Evolutionary conservation across 2,329 filamentous ascomycete species (phyloP).

Genomic region (Colletotrichum sp.): DNA sequence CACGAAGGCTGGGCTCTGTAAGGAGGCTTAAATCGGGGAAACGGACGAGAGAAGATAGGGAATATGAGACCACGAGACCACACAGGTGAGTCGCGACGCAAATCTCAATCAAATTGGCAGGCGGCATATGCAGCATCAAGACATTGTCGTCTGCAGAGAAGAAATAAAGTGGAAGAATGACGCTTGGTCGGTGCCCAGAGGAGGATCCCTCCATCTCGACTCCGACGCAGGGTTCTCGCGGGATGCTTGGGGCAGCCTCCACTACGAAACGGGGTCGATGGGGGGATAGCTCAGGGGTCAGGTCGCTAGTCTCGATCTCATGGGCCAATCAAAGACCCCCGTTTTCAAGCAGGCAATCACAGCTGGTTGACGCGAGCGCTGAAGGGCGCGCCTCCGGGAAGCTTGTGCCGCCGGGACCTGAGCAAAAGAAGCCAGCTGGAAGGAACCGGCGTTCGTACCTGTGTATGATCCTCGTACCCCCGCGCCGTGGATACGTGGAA

Average conservation of each 20-base stretch:
- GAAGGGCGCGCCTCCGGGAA: not conserved
- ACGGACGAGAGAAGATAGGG: not conserved
- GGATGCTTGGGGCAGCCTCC: not conserved
- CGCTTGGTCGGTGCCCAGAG: not conserved
- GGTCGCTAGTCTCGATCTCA: not conserved
- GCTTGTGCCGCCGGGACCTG: not conserved
- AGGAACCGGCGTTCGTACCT: not conserved
- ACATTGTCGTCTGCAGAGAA: not conserved
- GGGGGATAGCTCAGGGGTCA: not conserved
- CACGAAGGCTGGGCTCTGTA: not conserved
- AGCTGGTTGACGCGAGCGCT: not conserved
- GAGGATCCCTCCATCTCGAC: not conserved
- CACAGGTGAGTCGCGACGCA: not conserved
- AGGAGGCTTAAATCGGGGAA: not conserved
- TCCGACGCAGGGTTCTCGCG: not conserved
- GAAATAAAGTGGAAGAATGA: not conserved
- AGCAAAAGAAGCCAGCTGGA: conserved; percentile 8
- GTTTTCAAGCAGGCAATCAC: not conserved
- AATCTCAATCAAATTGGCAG: not conserved
- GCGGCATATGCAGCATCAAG: not conserved
- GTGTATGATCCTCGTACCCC: not conserved
- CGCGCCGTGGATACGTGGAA: not conserved
- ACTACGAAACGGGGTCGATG: not conserved
- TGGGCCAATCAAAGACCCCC: not conserved
- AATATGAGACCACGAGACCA: not conserved